Base-by-base conservation (phyloP, 1,284 basidiomycete species). In the Acaromyces ingoldii region DNA sequence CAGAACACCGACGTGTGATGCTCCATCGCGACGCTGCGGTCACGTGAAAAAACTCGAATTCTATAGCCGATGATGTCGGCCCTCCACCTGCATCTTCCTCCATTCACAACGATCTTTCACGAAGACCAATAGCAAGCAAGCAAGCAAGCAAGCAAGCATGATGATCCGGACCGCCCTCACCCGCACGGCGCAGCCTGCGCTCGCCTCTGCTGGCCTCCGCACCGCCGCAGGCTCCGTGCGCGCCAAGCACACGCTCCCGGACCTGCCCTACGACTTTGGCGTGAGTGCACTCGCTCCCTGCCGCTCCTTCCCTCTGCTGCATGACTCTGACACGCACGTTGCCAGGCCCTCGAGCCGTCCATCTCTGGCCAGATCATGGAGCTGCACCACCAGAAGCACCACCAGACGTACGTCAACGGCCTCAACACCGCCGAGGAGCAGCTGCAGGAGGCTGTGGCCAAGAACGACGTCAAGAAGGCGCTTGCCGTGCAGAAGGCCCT, bases 291-390 rank as follows among this genome's bases (percentile, higher is more conserved):
- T 6, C 6, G 26, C 29, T 36, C n/a, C 45, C 1, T 6, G 11
- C 47, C n/a, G 17, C 25, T 42, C 36, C 21, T 15, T 22, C 22
- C 7, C 15, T 36, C 28, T 19, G 6, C 19, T 6, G 19, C 24
- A 25, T 17, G 39, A 6, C 15, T 40, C 15, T 21, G 21, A 10
- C 45, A 43, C 24, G 4, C 15, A 13, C n/a, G 7, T 36, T 7
- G 13, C 9, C 29, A 52, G 49, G 69, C 72, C 4, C 66, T 75
- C 15, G 72, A 74, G 55, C 72, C 72, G 19, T 57, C 65, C 33
- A 74, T 75, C 53, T 65, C 64, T 17, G 66, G 55, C 21, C 53
- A 74, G 54, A 74, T 75, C 57, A 74, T 75, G 72, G 63, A 75
- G 59, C 56, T 71, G 28, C 72, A 75, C 61, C 65, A 75, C 61